A percentile compares a stretch with the other conserved stretches of the same genome.
phyloP scores from a whole-genome alignment of 1,139 yeast species.

The Hemisphaericaspora lyxosophila region DNA sequence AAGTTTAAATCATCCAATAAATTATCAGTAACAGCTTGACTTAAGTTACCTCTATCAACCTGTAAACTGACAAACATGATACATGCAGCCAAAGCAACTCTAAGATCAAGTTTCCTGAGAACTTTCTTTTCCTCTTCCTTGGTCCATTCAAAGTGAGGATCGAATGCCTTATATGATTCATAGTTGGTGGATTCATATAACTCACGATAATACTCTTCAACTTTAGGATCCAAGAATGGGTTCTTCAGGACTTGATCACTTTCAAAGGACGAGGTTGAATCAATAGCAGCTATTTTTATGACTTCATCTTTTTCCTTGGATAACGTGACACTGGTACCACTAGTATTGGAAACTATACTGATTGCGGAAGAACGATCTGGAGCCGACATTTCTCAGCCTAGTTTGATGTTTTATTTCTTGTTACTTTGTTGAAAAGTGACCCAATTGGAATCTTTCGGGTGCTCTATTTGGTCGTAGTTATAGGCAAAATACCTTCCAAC shows the following conservation, averaged over 20 bases:
- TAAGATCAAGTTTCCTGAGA: constrained; percentile 22
- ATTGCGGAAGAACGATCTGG: too few species aligned
- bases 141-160: constrained; percentile 34
- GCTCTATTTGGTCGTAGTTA: too few species aligned
- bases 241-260: constrained; percentile 5
- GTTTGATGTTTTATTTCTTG: too few species aligned
- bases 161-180: constrained; percentile 33
- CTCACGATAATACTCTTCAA: constrained; percentile 26
- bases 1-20: constrained; percentile 25
- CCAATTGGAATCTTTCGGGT: too few species aligned
- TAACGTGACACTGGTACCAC: too few species aligned
- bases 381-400: too few species aligned
- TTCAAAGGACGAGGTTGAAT: constrained; percentile 9
- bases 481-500: too few species aligned
- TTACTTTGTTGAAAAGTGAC: too few species aligned
- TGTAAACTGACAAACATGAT: constrained; percentile 29
- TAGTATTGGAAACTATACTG: too few species aligned
- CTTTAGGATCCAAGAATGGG: constrained; percentile 28
- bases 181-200: constrained; percentile 30
- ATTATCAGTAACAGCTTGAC: constrained; percentile 30
- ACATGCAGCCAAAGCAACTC: constrained; percentile 27
- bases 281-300: constrained; percentile 3
- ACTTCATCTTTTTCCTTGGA: constrained; percentile 1
- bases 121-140: constrained; percentile 28
- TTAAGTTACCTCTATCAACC: constrained; percentile 28